Evolutionary conservation across 192 early-diverging fungal species (phyloP).

Genomic region (Coemansia sp.): DNA sequence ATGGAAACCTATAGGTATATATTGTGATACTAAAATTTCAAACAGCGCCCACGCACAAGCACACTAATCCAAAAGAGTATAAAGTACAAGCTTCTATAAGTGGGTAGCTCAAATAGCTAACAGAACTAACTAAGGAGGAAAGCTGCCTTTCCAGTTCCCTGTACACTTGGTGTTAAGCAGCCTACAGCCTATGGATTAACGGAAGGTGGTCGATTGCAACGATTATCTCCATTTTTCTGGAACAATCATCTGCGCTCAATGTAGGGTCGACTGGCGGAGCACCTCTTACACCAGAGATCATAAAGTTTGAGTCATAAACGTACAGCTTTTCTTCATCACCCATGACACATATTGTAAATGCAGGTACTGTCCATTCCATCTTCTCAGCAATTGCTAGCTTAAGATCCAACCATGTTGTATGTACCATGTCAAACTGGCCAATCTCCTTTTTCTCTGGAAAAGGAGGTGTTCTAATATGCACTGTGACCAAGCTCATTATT

Average conservation of each 20-base stretch:
- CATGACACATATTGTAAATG: background rate
- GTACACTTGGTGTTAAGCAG: background rate
- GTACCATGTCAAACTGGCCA: background rate
- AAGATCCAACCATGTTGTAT: background rate
- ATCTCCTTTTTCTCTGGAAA: background rate
- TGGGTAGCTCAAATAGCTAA: background rate
- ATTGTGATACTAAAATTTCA: no score
- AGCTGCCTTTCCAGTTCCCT: background rate
- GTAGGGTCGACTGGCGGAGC: background rate
- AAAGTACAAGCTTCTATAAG: background rate
- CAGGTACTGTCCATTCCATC: background rate
- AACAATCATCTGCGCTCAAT: background rate
- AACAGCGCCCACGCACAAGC: background rate
- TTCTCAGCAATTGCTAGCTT: background rate
- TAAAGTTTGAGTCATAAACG: background rate
- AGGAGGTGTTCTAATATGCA: background rate
- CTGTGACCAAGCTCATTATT: slow-evolving; percentile 3
- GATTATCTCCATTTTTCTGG: background rate
- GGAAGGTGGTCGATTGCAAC: background rate
- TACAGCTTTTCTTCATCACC: background rate
- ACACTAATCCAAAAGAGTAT: background rate
- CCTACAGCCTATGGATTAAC: background rate
- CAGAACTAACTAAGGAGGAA: background rate
- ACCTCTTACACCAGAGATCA: background rate
- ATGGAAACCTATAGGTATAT: background rate